Evolutionary conservation across 163 green algal species (phyloP).

Genomic region (Chlamydomonas reinhardtii): DNA sequence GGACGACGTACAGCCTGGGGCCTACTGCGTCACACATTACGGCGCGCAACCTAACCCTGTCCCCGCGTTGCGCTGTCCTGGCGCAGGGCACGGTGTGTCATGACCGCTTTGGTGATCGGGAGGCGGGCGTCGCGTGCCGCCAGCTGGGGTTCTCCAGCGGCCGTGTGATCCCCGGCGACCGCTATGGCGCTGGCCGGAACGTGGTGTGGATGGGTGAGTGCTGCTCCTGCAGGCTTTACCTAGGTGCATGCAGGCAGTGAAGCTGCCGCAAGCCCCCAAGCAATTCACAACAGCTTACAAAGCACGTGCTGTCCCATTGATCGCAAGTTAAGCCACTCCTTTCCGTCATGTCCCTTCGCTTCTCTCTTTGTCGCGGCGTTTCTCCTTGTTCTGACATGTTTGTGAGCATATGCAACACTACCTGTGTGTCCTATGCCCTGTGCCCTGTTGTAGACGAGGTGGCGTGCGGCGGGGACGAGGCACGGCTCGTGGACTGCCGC

Average conservation of each 20-base stretch:
- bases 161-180: not conserved
- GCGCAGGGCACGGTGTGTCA: conserved; percentile 18
- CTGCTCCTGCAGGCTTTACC: not conserved
- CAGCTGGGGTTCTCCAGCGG: conserved; percentile 25
- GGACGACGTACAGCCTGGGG: too few species aligned
- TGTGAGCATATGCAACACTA: too few species aligned
- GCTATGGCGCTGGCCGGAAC: not conserved
- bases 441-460: not conserved
- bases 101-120: not conserved
- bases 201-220: conserved; percentile 27
- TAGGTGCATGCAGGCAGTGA: not conserved
- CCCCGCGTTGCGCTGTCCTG: not conserved
- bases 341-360: too few species aligned
- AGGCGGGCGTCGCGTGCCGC: conserved; percentile 7
- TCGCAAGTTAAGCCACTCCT: too few species aligned
- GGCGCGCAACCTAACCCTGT: not conserved
- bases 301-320: too few species aligned
- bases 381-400: too few species aligned
- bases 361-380: too few species aligned
- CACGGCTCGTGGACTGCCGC: not conserved
- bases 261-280: too few species aligned
- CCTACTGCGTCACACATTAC: too few species aligned
- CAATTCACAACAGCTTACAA: too few species aligned
- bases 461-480: not conserved
- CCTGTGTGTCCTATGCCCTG: too few species aligned